Base-by-base conservation (phyloP, 192 early-diverging fungal species). In the Mortierella antarctica region DNA sequence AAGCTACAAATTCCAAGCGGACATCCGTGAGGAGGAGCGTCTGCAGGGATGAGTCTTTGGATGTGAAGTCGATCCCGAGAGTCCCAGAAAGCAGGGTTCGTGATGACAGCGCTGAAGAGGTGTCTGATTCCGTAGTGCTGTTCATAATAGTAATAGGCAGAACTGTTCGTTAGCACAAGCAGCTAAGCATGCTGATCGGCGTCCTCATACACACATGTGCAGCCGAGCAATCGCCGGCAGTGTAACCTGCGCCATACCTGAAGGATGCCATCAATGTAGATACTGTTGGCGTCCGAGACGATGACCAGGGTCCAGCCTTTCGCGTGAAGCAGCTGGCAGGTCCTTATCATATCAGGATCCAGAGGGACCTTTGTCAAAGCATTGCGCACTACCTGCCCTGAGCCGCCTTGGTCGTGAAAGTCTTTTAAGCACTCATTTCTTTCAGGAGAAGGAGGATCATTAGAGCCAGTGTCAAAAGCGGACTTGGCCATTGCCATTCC, bases 1-100 rank as follows among this genome's bases (percentile, higher is more conserved):
- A 84, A 53, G 8, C 86, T 73, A 59, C 91, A 92, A 4, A 70
- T 42, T 49, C 83, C 74, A 42, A 85, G 81, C 18, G 76, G 60
- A 71, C 89, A 91, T 21, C 71, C 52, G 70, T 90, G 90, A 44
- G 83, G 86, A 18, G 75, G 73, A 41, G 45, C 75, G n/a, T 79
- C 69, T 0, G 66, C 45, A 0, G 71, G 60, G 8, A 85, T 84
- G 13, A 82, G 79, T 65, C 71, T 44, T 15, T 74, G 55, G 55
- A 82, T 74, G 41, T 73, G 71, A 45, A 82, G 71, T 40, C 71
- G 67, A 17, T 46, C 72, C 15, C 66, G 49, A 12, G 13, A 61
- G 55, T 74, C 80, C 65, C 65, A 74, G 55, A 41, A 54, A 7
- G 62, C 80, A 11, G 71, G 71, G 18, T 82, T 82, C n/a, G 71